Percentiles rank a stretch among this genome's conserved stretches.
These are phyloP conservation scores for Colletotrichum magnum DNA, from an alignment of 2,329 filamentous ascomycete genomes.

Conservation along the genomic window DNA sequence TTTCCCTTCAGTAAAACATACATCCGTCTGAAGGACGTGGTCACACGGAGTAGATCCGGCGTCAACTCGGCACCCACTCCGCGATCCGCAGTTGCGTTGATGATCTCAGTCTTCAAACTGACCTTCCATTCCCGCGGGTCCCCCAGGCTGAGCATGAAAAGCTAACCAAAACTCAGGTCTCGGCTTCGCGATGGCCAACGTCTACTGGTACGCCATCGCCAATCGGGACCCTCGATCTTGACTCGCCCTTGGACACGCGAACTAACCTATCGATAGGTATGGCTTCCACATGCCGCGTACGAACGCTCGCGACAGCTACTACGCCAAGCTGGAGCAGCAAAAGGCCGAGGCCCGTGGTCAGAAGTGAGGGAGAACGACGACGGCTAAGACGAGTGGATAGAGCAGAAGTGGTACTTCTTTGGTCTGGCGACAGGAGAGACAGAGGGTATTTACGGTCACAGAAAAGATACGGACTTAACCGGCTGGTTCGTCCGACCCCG, in stretches of 20 bases:
- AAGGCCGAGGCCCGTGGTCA: conserved; percentile 57
- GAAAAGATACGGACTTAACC: conserved; percentile 36
- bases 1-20: neutral
- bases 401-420: conserved; percentile 13
- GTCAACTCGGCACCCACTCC: neutral
- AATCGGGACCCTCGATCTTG: neutral
- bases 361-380: conserved; percentile 40
- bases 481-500: conserved; percentile 32
- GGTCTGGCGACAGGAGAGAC: conserved; percentile 23
- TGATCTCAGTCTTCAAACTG: neutral
- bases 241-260: neutral
- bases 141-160: neutral
- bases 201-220: conserved; percentile 66
- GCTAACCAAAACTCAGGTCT: conserved; percentile 61
- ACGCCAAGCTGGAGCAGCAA: conserved; percentile 71
- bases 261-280: conserved; percentile 61
- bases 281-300: conserved; percentile 74
- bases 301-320: conserved; percentile 70
- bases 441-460: conserved; percentile 30
- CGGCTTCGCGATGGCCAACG: conserved; percentile 68
- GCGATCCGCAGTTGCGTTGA: neutral
- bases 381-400: neutral
- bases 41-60: no score
- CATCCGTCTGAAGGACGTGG: neutral
- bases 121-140: neutral